A percentile compares a stretch with the other conserved stretches of the same genome.
Evolutionary conservation across 2,329 filamentous ascomycete genomes (phyloP).

Genomic region (Neurospora sp.): DNA sequence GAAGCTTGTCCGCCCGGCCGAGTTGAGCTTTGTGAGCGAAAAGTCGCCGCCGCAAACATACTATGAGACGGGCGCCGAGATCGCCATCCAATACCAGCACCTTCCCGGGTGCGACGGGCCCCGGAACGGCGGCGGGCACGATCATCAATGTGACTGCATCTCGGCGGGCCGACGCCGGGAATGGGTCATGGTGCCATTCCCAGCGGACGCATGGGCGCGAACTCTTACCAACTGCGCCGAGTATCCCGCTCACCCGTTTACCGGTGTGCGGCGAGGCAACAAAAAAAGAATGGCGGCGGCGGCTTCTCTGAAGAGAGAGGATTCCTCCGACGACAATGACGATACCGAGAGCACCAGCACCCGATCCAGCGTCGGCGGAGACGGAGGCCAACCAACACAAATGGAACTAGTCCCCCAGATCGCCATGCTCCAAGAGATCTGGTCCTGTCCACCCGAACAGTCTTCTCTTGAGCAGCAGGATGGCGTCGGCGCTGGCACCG

Average conservation of each 20-base stretch:
- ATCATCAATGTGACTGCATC: constrained; percentile 37
- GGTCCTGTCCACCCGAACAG: constrained; percentile 38
- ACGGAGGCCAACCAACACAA: constrained; percentile 28
- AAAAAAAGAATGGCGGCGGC: constrained; percentile 14
- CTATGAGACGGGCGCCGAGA: constrained; percentile 38
- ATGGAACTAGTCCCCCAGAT: constrained; percentile 50
- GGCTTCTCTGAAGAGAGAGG: constrained; percentile 21
- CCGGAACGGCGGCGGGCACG: constrained; percentile 21
- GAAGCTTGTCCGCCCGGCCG: constrained; percentile 44
- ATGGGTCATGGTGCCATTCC: constrained; percentile 46
- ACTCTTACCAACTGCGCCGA: constrained; percentile 47
- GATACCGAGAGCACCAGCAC: constrained; percentile 10
- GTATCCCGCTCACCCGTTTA: constrained; percentile 33
- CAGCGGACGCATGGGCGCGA: constrained; percentile 46
- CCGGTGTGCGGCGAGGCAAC: constrained; percentile 13
- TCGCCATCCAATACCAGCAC: constrained; percentile 38
- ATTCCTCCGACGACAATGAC: constrained; percentile 25
- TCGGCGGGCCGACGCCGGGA: constrained; percentile 32
- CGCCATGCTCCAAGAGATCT: constrained; percentile 59
- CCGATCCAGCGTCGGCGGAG: neutral
- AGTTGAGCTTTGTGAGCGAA: constrained; percentile 34
- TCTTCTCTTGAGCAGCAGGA: constrained; percentile 14
- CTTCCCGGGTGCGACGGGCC: constrained; percentile 40
- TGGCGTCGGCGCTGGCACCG: constrained; percentile 6
- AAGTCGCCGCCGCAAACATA: constrained; percentile 27